Percentiles rank a stretch among this genome's conserved stretches.
Conservation (phyloP, 345 rosid genomes). For the Geranium brycei region DNA sequence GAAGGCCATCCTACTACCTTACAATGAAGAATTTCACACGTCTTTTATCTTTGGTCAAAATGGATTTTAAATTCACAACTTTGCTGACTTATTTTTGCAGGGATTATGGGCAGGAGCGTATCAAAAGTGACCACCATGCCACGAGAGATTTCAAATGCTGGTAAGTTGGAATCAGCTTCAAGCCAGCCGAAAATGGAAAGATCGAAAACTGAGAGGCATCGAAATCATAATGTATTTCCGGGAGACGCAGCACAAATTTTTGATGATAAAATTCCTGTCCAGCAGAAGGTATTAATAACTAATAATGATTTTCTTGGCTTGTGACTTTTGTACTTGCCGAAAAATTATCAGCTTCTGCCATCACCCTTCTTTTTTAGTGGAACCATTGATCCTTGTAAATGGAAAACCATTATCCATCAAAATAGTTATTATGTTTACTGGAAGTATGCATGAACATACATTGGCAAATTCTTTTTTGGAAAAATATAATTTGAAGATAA, state of each 20-base stretch:
- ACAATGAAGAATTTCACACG: not conserved
- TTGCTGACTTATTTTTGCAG: slow-evolving; percentile 19
- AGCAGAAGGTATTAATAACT: slow-evolving; percentile 46
- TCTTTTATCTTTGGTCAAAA: not conserved
- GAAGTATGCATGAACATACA: too few species aligned
- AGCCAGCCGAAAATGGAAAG: slow-evolving; percentile 43
- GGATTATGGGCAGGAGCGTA: slow-evolving; percentile 19
- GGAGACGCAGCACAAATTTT: slow-evolving; percentile 74
- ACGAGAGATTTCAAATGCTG: slow-evolving; percentile 19
- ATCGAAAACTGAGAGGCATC: slow-evolving; percentile 64
- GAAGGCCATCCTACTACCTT: not conserved
- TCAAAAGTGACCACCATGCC: slow-evolving; percentile 28
- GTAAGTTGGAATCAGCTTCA: slow-evolving; percentile 28
- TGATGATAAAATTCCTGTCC: slow-evolving; percentile 53
- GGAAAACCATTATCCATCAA: too few species aligned
- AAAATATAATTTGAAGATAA: too few species aligned
- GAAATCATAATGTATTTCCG: slow-evolving; percentile 43
- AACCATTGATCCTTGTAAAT: too few species aligned
- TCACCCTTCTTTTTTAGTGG: too few species aligned
- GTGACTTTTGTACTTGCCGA: not conserved
- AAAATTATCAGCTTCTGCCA: too few species aligned
- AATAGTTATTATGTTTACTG: too few species aligned
- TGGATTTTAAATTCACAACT: not conserved
- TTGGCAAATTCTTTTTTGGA: too few species aligned
- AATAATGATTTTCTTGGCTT: not conserved